A percentile compares a stretch with the other conserved stretches of the same genome.
Evolutionary conservation across 2,329 filamentous ascomycete species (phyloP).

Genomic region (Onygenales sp.): DNA sequence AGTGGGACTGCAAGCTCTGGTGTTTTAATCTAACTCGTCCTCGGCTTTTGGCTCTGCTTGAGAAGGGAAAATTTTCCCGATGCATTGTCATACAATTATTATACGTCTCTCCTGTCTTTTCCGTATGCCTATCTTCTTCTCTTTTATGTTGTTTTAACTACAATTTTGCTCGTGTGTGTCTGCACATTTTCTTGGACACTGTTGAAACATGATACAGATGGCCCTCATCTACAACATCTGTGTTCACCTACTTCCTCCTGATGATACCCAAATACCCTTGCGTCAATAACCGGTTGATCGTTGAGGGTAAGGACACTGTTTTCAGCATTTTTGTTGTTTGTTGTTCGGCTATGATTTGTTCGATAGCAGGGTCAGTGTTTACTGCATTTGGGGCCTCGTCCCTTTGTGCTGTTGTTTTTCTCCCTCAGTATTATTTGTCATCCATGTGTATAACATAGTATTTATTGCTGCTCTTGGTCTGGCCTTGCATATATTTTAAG

Average conservation of each 20-base stretch:
- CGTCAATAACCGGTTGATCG: background rate
- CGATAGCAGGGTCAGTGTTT: background rate
- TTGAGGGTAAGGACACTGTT: background rate
- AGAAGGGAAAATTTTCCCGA: background rate
- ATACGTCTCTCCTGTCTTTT: conserved; percentile 1
- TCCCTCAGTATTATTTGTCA: conserved; percentile 1
- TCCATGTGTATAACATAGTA: no score
- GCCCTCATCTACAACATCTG: conserved; percentile 2
- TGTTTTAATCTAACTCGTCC: background rate
- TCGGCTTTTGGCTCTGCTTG: background rate
- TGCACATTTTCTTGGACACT: conserved; percentile 4
- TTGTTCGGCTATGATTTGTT: background rate
- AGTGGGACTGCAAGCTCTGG: background rate
- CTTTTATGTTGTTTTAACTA: conserved; percentile 11
- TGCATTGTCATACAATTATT: conserved; percentile 3
- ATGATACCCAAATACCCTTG: conserved; percentile 1
- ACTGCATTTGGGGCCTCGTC: background rate
- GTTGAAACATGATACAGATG: background rate
- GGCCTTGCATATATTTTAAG: background rate
- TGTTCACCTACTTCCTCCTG: conserved; percentile 1
- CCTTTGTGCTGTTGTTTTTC: background rate
- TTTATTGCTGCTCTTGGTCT: no score
- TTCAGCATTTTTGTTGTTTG: background rate
- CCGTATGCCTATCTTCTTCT: background rate
- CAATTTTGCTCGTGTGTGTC: conserved; percentile 2